These are phyloP conservation scores for Rhodomyrtus tomentosa DNA, from an alignment of 345 rosid genomes.

Conservation along the genomic window DNA sequence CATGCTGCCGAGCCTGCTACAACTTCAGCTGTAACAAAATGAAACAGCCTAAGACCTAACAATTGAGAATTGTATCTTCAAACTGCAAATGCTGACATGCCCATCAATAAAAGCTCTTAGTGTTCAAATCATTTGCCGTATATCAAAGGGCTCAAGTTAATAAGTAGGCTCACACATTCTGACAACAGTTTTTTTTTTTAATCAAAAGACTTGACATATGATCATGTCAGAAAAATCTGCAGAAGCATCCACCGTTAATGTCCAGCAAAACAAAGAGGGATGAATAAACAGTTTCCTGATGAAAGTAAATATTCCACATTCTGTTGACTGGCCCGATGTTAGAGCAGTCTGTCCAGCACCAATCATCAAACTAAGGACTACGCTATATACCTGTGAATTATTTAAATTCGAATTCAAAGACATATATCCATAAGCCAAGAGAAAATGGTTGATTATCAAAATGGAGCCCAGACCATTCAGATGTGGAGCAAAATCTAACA, in stretches of 20 bases:
- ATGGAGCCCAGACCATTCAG: neutral
- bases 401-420: neutral
- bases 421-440: neutral
- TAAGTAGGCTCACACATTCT: neutral
- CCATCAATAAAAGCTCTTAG: neutral
- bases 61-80: neutral
- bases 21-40: constrained; percentile 79
- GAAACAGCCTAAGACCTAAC: constrained; percentile 4
- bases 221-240: neutral
- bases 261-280: neutral
- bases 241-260: neutral
- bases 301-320: neutral
- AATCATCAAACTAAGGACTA: neutral
- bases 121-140: neutral
- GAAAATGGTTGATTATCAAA: neutral
- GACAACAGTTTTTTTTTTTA: neutral
- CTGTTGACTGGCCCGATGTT: neutral
- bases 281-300: neutral
- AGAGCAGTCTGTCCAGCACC: neutral
- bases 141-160: neutral
- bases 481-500: neutral
- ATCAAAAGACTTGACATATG: neutral
- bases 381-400: neutral
- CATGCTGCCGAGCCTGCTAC: constrained; percentile 99
- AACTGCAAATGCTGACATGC: neutral